Base-by-base conservation (phyloP, 2,329 filamentous ascomycete species). In the Fusarium sp. region DNA sequence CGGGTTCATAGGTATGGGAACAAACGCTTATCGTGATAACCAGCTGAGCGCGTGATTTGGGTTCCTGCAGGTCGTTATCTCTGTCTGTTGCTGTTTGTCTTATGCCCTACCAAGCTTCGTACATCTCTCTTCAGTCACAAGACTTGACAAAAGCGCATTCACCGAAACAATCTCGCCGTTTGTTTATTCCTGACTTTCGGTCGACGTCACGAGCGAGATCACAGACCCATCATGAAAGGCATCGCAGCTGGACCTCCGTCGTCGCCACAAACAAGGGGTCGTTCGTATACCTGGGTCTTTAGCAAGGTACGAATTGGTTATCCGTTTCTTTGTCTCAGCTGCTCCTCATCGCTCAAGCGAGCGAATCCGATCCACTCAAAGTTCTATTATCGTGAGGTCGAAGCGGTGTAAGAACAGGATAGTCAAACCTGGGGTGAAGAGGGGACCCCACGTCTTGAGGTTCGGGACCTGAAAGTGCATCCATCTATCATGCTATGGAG, bases 211-310 rank as follows among this genome's bases (percentile, higher is more conserved):
- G 63, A 46, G 67, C 20, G 30, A 28, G 53, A 48, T 34, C 41
- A 51, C 42, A 30, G 20, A 18, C 59, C 34, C 48, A 59, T 50
- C 28, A 80, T 79, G 76, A 76, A 72, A 63, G 79, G 80, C 47
- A 75, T 82, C 53, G 72, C 75, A 54, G 79, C 80, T 59, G 80
- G 79, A 54, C 74, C 77, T 54, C 77, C 78, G 34, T 76, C 75
- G 55, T 72, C 76, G 34, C 71, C 73, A n/a, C 70, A 69, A 49
- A 76, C 76, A 45, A 73, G 79, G 66, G 64, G 74, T 55, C 73
- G 78, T 53, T 76, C 74, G 55, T 80, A 83, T 51, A 83, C 81
- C 14, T 83, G 78, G 77, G 82, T 75, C 68, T 81, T 82, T 59
- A 81, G 81, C 73, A 80, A 78, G 78, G 79, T 81, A 67, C 74